phyloP scores from a whole-genome alignment of 2,329 filamentous ascomycete genomes.

The Botryotinia narcissicola region DNA sequence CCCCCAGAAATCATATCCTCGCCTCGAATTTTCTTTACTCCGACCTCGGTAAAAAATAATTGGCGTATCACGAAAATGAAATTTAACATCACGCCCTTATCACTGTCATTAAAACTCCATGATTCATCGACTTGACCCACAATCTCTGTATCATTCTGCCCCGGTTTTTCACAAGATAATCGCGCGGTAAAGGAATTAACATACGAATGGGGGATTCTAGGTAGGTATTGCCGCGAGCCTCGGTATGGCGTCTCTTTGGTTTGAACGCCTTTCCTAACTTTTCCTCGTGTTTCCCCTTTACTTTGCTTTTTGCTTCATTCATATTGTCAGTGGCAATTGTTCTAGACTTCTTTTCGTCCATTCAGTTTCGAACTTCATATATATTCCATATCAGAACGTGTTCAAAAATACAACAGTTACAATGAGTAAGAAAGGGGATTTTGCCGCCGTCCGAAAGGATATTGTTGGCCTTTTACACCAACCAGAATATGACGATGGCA shows the following conservation, averaged over 20 bases:
- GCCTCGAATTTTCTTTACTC: not conserved
- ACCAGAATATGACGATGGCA: constrained; percentile 64
- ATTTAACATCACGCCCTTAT: constrained; percentile 15
- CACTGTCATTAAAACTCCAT: constrained; percentile 20
- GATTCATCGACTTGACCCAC: constrained; percentile 26
- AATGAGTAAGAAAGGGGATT: constrained; percentile 58
- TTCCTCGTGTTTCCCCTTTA: constrained; percentile 18
- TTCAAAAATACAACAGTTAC: not conserved
- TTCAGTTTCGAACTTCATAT: not conserved
- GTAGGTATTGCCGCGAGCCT: constrained; percentile 27
- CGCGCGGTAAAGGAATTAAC: constrained; percentile 26
- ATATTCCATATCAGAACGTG: not conserved
- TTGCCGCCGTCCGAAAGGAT: constrained; percentile 44
- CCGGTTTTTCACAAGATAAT: constrained; percentile 14
- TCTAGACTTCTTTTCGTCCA: constrained; percentile 12
- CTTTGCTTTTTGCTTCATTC: not conserved
- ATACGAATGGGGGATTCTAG: not conserved
- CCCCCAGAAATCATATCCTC: not conserved
- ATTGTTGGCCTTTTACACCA: constrained; percentile 48
- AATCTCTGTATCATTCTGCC: constrained; percentile 11
- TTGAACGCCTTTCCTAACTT: constrained; percentile 20
- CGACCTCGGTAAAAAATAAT: constrained; percentile 6
- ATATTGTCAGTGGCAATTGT: not conserved
- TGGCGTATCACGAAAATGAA: not conserved
- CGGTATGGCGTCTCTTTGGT: constrained; percentile 27